phyloP scores from a whole-genome alignment of 2,329 filamentous ascomycete species.

The Aspergillus intermedius region DNA sequence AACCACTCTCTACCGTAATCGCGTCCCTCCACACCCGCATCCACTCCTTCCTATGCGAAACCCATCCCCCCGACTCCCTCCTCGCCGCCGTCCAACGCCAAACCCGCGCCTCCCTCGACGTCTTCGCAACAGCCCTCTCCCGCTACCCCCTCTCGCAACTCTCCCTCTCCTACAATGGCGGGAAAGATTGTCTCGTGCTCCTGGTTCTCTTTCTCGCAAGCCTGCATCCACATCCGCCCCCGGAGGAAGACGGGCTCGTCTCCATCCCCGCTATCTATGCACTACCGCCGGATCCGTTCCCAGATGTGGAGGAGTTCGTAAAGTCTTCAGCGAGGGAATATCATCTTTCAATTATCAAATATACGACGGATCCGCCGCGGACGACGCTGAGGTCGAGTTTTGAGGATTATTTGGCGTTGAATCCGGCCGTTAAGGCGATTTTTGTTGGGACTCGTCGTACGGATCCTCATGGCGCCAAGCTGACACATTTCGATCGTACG shows the following conservation, averaged over 20 bases:
- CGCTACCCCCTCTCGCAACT: conserved; percentile 72
- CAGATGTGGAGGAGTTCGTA: conserved; percentile 81
- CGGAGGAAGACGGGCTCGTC: conserved; percentile 9
- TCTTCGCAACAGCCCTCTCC: conserved; percentile 68
- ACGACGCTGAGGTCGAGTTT: conserved; percentile 70
- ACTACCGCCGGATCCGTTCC: conserved; percentile 74
- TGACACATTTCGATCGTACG: conserved; percentile 80
- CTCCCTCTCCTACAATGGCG: conserved; percentile 92
- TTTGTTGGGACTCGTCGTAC: conserved; percentile 85
- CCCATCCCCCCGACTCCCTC: conserved; percentile 48
- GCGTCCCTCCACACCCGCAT: conserved; percentile 56
- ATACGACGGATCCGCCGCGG: conserved; percentile 53
- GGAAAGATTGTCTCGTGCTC: conserved; percentile 94
- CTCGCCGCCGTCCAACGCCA: conserved; percentile 65
- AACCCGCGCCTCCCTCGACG: conserved; percentile 62
- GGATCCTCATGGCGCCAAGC: conserved; percentile 75
- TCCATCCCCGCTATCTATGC: conserved; percentile 83
- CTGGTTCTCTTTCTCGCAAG: conserved; percentile 75
- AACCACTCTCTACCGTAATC: conserved; percentile 54
- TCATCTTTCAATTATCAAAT: conserved; percentile 67
- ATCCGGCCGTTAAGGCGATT: conserved; percentile 61
- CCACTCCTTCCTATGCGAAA: conserved; percentile 57
- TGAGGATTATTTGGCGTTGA: conserved; percentile 58
- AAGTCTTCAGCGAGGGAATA: conserved; percentile 59
- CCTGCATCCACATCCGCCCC: conserved; percentile 44